Evolutionary conservation across 164 flowering plant genomes (phyloP), one percentile per base, ranked within the genome.

Genomic region (Tinospora cordifolia): DNA sequence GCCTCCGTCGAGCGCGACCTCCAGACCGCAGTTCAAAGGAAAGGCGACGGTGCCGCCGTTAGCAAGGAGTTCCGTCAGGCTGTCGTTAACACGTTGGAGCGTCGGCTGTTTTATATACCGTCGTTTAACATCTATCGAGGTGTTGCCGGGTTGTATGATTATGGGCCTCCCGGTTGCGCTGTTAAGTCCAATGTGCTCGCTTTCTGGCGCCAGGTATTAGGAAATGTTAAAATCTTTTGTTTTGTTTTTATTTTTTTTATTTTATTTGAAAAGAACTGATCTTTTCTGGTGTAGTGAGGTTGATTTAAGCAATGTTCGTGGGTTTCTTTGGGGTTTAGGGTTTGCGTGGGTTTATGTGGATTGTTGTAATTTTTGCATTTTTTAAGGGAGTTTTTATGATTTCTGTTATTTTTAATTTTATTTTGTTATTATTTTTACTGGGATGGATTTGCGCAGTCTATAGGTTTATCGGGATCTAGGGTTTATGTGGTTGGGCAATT

Each of bases 91-190:
- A 86, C 96, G 0, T 82, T 94, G n/a, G 98, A 92, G 54, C 80
- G 99, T 69, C 87, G 93, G 13, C 65, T 90, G 39, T 94, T 94
- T 70, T 92, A 86, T 73, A 86, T 87, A 51, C 97, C 96, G 0
- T 88, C 97, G 0, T 94, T 94, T 81, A 89, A 89, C 82, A 94
- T 94, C 62, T 94, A 90, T 68, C 66, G 98, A 0, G 99, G 97
- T 17, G 99, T 94, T 27, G 97, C 94, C 49, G 99, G 99, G 4
- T 81, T 94, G 38, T 94, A 87, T 51, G 99, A 92, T 65, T 94
- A 88, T 72, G 99, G 99, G 2, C 99, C 98, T 0, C 99, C 99
- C 3, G 99, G 98, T 6, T 89, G 97, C 72, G 85, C 97, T 17
- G 89, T 94, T 10, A 92, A 92, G 85, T 76, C 92, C 14, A 94